phyloP scores from a whole-genome alignment of 1,139 yeast species.

The Kurtzmaniella quercitrusa region DNA sequence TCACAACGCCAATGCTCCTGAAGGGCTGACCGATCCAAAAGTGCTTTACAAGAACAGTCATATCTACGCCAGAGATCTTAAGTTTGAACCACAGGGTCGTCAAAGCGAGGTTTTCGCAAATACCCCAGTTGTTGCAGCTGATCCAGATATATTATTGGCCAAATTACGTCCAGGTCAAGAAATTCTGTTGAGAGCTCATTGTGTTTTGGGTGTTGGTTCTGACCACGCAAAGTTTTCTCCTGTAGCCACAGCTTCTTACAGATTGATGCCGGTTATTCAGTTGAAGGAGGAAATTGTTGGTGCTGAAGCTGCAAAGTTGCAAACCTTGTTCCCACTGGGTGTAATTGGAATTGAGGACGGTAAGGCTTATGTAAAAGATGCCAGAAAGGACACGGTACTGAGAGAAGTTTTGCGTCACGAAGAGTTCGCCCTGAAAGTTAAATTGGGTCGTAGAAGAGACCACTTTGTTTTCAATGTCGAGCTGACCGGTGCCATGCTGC shows the following conservation, averaged over 20 bases:
- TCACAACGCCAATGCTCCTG: conserved; percentile 78
- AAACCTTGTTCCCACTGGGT: conserved; percentile 88
- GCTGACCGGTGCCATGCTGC: conserved; percentile 94
- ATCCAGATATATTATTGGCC: conserved; percentile 85
- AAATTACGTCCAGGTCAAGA: conserved; percentile 97
- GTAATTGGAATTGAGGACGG: conserved; percentile 77
- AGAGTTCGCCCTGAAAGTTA: conserved; percentile 84
- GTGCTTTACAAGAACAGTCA: conserved; percentile 77
- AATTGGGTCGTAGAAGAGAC: conserved; percentile 85
- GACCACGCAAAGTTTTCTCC: conserved; percentile 98
- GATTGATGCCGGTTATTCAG: conserved; percentile 88
- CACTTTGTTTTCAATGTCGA: conserved; percentile 94
- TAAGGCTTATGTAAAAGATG: conserved; percentile 77
- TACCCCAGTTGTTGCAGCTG: conserved; percentile 71
- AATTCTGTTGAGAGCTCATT: conserved; percentile 84
- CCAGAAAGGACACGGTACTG: conserved; percentile 93
- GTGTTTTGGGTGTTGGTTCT: conserved; percentile 85
- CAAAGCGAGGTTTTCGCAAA: conserved; percentile 68
- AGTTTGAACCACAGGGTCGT: conserved; percentile 88
- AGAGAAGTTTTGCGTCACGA: conserved; percentile 93
- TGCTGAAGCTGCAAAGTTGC: conserved; percentile 66
- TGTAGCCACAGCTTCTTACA: conserved; percentile 94
- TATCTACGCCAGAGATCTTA: conserved; percentile 84
- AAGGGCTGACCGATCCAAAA: conserved; percentile 76
- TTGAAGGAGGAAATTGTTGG: conserved; percentile 75